phyloP scores from a whole-genome alignment of 2,329 filamentous ascomycete genomes.

The Monosporascus sp. region DNA sequence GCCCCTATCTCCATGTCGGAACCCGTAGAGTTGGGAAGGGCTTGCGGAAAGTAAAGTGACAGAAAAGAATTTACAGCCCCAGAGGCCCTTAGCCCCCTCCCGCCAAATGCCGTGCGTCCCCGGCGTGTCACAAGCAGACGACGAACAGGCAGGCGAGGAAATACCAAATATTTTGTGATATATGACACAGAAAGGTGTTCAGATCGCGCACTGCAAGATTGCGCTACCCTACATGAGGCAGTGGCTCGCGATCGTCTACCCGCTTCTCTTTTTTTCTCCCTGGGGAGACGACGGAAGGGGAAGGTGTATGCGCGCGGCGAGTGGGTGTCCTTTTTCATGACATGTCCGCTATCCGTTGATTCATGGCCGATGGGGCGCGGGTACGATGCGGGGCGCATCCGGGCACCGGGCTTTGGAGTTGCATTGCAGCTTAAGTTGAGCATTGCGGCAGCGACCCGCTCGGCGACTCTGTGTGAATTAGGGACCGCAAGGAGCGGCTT shows the following conservation, averaged over 20 bases:
- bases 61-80: neutral
- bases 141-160: neutral
- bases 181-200: neutral
- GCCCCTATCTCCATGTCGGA: neutral
- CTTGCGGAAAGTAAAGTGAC: neutral
- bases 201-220: conserved; percentile 24
- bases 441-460: no score
- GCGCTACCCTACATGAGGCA: conserved; percentile 19
- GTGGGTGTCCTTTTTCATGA: no score
- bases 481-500: no score
- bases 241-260: neutral
- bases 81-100: neutral
- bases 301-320: neutral
- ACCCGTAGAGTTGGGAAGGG: conserved; percentile 1
- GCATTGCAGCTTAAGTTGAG: no score
- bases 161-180: neutral
- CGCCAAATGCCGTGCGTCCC: neutral
- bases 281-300: neutral
- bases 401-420: no score
- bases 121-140: neutral
- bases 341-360: no score
- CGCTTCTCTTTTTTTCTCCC: neutral
- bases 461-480: no score
- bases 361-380: no score
- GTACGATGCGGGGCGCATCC: no score